These are phyloP conservation scores for Fusarium miscanthi DNA, from an alignment of 2,329 filamentous ascomycete genomes.

Conservation along the genomic window DNA sequence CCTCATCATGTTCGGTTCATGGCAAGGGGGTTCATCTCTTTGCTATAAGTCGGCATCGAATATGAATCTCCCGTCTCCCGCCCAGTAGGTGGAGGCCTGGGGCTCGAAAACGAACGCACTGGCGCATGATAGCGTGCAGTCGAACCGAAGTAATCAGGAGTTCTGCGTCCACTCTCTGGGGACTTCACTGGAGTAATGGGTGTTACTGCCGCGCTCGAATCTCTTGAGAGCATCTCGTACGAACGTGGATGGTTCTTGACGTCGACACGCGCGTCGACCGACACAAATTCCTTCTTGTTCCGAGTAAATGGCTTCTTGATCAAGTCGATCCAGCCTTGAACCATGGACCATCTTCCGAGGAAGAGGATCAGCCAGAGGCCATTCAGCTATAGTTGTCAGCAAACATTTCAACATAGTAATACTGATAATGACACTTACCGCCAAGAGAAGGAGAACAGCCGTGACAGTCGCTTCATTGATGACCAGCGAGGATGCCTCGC, in stretches of 20 bases:
- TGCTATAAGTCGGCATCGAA: constrained; percentile 47
- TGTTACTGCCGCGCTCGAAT: constrained; percentile 66
- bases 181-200: constrained; percentile 57
- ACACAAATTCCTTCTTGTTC: constrained; percentile 84
- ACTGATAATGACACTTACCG: constrained; percentile 63
- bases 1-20: constrained; percentile 65
- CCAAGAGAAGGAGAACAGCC: constrained; percentile 84
- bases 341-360: constrained; percentile 85
- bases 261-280: constrained; percentile 77
- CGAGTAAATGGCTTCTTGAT: constrained; percentile 60
- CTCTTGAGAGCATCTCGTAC: constrained; percentile 83
- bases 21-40: constrained; percentile 64
- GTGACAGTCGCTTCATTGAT: constrained; percentile 81
- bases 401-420: neutral
- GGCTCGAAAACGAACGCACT: constrained; percentile 66
- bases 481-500: constrained; percentile 69
- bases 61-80: constrained; percentile 59
- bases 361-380: constrained; percentile 88
- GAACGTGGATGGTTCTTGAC: constrained; percentile 72
- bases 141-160: constrained; percentile 67
- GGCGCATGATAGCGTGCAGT: constrained; percentile 67
- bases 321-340: constrained; percentile 82
- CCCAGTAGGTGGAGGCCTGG: constrained; percentile 58
- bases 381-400: constrained; percentile 67
- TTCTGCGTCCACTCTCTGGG: constrained; percentile 55